Conservation (phyloP, 2,329 filamentous ascomycete species). For the Berkeleyomyces basicola region DNA sequence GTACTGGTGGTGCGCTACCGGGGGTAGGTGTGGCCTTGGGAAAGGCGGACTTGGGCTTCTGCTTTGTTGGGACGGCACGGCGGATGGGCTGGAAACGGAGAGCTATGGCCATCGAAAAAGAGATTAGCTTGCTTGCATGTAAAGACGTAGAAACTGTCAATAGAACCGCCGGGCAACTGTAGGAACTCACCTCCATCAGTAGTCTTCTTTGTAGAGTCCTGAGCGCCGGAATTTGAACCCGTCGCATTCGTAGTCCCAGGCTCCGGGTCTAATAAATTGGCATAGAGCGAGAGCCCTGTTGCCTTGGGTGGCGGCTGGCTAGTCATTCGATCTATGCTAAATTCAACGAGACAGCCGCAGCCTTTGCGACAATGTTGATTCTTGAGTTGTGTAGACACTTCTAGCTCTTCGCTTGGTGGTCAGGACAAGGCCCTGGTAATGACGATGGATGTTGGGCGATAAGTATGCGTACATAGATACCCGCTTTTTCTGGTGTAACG, state of each 20-base stretch:
- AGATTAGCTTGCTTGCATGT: neutral
- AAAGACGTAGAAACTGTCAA: too few species aligned
- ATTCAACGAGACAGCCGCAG: neutral
- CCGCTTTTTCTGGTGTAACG: neutral
- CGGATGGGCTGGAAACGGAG: constrained; percentile 79
- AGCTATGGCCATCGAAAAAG: constrained; percentile 28
- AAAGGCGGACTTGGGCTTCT: constrained; percentile 44
- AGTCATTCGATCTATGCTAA: neutral
- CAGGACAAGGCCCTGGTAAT: neutral
- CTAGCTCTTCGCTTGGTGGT: neutral
- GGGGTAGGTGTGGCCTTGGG: constrained; percentile 26
- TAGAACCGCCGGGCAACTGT: neutral
- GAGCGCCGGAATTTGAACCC: constrained; percentile 25
- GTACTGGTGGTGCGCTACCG: constrained; percentile 18
- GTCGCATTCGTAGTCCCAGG: constrained; percentile 25
- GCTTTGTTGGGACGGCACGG: constrained; percentile 45
- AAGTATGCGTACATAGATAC: neutral
- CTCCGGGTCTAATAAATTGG: constrained; percentile 54
- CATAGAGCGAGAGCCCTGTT: constrained; percentile 58
- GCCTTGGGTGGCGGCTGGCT: constrained; percentile 19
- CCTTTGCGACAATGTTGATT: neutral
- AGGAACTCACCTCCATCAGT: constrained; percentile 24
- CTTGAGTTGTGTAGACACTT: neutral
- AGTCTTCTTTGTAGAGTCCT: constrained; percentile 35
- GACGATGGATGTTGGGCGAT: neutral